These are phyloP conservation scores for Pueraria montana DNA, from an alignment of 306 rosid genomes.

Conservation along the genomic window DNA sequence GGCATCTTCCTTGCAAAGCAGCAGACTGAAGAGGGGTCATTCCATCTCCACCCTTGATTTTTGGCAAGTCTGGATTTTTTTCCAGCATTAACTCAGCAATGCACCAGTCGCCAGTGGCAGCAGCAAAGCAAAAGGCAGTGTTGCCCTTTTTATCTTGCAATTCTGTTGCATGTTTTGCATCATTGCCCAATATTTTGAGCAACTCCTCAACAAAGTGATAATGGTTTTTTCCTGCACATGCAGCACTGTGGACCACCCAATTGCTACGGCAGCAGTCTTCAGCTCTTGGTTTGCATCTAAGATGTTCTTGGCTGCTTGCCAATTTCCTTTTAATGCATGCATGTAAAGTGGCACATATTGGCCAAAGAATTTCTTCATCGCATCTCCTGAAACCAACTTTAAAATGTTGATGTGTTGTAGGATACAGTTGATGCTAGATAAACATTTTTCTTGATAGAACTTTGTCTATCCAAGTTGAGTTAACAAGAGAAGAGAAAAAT, in stretches of 20 bases:
- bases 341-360: neutral
- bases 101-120: neutral
- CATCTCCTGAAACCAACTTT: neutral
- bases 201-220: neutral
- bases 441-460: too few relatives aligned
- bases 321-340: neutral
- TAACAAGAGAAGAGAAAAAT: too few relatives aligned
- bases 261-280: neutral
- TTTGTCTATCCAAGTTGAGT: too few relatives aligned
- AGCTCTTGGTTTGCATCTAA: neutral
- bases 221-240: neutral
- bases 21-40: neutral
- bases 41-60: neutral
- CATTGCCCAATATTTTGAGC: neutral
- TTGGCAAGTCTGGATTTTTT: neutral
- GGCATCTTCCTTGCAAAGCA: slow-evolving; percentile 22
- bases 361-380: neutral
- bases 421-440: too few relatives aligned
- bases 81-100: neutral
- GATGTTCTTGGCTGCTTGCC: neutral
- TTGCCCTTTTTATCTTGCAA: neutral
- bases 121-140: slow-evolving; percentile 1
- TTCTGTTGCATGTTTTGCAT: neutral
- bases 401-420: too few relatives aligned
- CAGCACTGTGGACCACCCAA: neutral